A percentile compares a stretch with the other conserved stretches of the same genome.
phyloP scores from a whole-genome alignment of 345 rosid genomes.

The Brassica rapa region DNA sequence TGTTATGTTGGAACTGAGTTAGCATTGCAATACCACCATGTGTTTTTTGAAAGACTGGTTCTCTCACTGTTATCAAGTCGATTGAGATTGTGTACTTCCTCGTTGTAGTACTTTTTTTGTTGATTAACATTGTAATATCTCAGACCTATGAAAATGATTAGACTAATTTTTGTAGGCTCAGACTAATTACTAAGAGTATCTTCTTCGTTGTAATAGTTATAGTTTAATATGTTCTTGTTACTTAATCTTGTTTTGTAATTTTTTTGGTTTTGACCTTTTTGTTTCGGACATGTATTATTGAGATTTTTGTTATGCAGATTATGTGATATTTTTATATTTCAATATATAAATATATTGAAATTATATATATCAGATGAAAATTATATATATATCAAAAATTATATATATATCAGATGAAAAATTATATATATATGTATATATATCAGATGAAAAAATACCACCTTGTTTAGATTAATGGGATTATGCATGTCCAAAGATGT shows the following conservation, averaged over 20 bases:
- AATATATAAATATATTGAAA: neutral
- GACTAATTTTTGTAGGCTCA: too few species aligned
- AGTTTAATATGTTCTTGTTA: neutral
- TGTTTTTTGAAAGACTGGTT: too few species aligned
- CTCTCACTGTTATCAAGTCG: too few species aligned
- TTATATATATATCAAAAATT: too few species aligned
- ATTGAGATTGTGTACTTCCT: too few species aligned
- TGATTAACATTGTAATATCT: too few species aligned
- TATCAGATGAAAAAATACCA: neutral
- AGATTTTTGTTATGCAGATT: neutral
- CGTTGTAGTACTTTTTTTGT: too few species aligned
- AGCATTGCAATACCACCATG: neutral
- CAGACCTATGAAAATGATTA: too few species aligned
- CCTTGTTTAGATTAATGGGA: neutral
- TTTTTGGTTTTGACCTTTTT: neutral
- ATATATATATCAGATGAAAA: too few species aligned
- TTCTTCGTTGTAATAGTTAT: too few species aligned
- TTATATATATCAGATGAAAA: neutral
- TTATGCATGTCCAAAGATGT: neutral
- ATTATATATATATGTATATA: too few species aligned
- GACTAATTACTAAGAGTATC: too few species aligned
- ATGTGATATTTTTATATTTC: neutral
- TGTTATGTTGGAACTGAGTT: neutral
- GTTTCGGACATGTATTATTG: neutral
- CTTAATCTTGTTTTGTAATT: neutral